Evolutionary conservation across 306 rosid species (phyloP).

Genomic region (Lathyrus sativus): DNA sequence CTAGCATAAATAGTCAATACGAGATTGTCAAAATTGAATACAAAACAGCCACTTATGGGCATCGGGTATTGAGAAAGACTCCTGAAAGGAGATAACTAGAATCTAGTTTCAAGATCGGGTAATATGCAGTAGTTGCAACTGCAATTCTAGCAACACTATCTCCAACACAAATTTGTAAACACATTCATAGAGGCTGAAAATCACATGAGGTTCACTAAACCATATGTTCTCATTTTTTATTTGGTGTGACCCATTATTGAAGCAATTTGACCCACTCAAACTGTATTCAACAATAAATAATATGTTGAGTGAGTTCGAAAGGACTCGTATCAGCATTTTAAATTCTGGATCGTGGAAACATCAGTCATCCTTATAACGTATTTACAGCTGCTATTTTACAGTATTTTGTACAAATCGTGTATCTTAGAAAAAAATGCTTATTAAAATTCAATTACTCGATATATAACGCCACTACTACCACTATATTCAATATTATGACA

Average conservation of each 20-base stretch:
- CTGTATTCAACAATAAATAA: background rate
- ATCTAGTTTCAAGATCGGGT: slow-evolving; percentile 2
- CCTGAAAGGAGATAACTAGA: background rate
- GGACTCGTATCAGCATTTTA: background rate
- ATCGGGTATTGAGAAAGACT: background rate
- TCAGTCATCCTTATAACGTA: background rate
- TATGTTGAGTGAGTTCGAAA: background rate
- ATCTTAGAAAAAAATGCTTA: too few relatives aligned
- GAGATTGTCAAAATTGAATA: background rate
- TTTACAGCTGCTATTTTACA: background rate
- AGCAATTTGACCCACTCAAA: background rate
- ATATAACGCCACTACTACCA: background rate
- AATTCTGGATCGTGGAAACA: background rate
- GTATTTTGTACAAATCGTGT: too few relatives aligned
- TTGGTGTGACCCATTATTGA: background rate
- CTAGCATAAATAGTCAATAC: background rate
- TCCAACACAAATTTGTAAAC: background rate
- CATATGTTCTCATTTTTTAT: background rate
- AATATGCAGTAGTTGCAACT: background rate
- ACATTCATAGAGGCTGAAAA: background rate
- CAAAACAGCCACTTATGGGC: slow-evolving; percentile 4
- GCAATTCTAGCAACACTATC: too few relatives aligned
- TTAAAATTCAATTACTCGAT: too few relatives aligned
- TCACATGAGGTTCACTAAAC: background rate
- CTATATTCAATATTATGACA: background rate